Evolutionary conservation across 2,329 filamentous ascomycete species (phyloP), one percentile per base, ranked within the genome.

Genomic region (Domatiomyces catenatus): DNA sequence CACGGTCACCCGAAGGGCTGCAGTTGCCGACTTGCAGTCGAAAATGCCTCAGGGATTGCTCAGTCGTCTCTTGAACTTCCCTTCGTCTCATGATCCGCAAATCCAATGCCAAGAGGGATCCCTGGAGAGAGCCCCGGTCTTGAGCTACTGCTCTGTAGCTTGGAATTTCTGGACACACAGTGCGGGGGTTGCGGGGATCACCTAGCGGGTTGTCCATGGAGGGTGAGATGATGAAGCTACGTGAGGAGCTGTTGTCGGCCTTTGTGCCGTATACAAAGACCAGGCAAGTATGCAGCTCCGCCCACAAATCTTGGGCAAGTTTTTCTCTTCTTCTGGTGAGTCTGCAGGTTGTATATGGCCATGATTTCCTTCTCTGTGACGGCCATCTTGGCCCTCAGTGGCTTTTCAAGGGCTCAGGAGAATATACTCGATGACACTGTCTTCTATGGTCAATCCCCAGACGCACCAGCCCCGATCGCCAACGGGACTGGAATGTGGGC

Each of bases 401-500:
- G 24, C 5, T 28, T 26, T 7, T 61, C 24, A 42, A 47, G 51
- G 4, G 52, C 52, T 10, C 50, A 54, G 8, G 44, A 53, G 20
- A 59, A 60, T 39, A 60, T 61, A 20, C 59, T 57, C 2, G 57
- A 50, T 22, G 59, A 61, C 36, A 44, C 52, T 5, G 52, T 50
- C 42, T 61, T 60, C 48, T 61, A 59, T 49, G 61, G 61, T n/a
- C 42, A 58, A 7, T 39, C 32, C 15, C 32, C 32, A 39, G 15
- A 39, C 32, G 32, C 12, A 2, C 10, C 32, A 2, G 10, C 32
- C 10, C 43, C 43, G 3, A 20, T 26, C n/a, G 26, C 26, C 19
- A 42, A 32, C 8, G 19, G 50, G 17, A 17, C 20, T 28, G 54
- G 54, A 18, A 20, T 26, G n/a, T 59, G 58, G 58, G 44, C 49